Evolutionary conservation across 495 filamentous ascomycete genomes (phyloP), one percentile per base, ranked within the genome.

Genomic region (Talaromyces borbonicus): DNA sequence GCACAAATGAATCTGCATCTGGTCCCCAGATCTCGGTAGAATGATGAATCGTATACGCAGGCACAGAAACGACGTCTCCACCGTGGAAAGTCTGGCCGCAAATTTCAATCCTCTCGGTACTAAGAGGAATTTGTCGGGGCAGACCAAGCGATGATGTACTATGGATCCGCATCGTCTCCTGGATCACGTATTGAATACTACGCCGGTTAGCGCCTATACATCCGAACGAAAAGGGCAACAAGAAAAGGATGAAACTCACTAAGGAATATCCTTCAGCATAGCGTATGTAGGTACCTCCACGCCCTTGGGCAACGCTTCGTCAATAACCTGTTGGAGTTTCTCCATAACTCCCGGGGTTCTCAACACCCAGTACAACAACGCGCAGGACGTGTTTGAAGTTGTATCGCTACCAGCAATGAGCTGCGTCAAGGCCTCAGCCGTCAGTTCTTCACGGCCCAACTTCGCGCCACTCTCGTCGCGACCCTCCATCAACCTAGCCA

Each of bases 351-450:
- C 77, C 0, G 85, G 81, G 5, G 84, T 88, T 38, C 71, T 68
- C 29, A 82, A 63, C 20, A 72, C 78, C 72, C 86, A 82, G 69
- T 79, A 94, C 12, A 95, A 73, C 33, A 93, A 76, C 2, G 89
- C 87, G 60, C 89, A 95, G 37, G 81, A 80, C 3, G 88, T 88
- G 67, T 95, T 95, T 49, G 79, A 84, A 2, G 88, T 95, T 0
- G 89, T 95, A 59, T 94, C 89, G 36, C 80, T 85, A 20, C 89
- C 89, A 3, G 89, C 89, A 54, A 95, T 95, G 30, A 95, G 69
- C 62, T 94, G 89, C 1, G 88, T 94, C 16, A 93, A 66, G 0
- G 89, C 88, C 60, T 95, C 89, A 18, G 86, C 88, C 3, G 87
- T 90, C 31, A 94, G 71, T 59, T 95, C 89, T 52, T 81, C 73